Evolutionary conservation across 768 basidiomycete species (phyloP).

Genomic region (Suillus tomentosus): DNA sequence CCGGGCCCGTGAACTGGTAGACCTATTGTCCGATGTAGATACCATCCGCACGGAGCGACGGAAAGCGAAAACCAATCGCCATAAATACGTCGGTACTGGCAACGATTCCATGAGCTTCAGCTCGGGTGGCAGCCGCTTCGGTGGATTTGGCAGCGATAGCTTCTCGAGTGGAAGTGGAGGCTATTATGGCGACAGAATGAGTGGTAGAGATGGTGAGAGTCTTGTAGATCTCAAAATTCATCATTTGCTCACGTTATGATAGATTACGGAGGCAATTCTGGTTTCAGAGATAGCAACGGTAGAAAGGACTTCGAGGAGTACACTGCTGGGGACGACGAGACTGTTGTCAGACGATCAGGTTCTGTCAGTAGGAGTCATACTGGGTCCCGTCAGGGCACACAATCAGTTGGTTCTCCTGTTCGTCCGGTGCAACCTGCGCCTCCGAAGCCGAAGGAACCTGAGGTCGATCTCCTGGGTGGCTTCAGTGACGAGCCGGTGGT

Average conservation of each 20-base stretch:
- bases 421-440: conserved; percentile 32
- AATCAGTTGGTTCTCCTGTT: conserved; percentile 18
- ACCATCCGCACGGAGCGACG: conserved; percentile 85
- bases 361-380: conserved; percentile 40
- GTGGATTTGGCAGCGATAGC: conserved; percentile 69
- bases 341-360: conserved; percentile 39
- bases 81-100: conserved; percentile 87
- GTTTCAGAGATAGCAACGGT: conserved; percentile 61
- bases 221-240: conserved; percentile 15
- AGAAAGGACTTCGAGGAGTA: conserved; percentile 86
- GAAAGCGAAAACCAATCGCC: conserved; percentile 89
- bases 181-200: conserved; percentile 47
- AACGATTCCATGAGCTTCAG: conserved; percentile 76
- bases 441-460: conserved; percentile 47
- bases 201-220: conserved; percentile 41
- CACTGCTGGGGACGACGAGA: conserved; percentile 94
- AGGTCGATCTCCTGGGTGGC: conserved; percentile 75
- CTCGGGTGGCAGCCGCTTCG: conserved; percentile 59
- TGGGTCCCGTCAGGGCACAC: conserved; percentile 40
- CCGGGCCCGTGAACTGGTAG: conserved; percentile 89
- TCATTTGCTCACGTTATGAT: conserved; percentile 20
- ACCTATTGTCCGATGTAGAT: conserved; percentile 89
- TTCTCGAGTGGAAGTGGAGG: conserved; percentile 34
- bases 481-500: conserved; percentile 64
- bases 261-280: conserved; percentile 46